Conservation (phyloP, 2,329 filamentous ascomycete genomes). For the Stachybotrys chartarum region DNA sequence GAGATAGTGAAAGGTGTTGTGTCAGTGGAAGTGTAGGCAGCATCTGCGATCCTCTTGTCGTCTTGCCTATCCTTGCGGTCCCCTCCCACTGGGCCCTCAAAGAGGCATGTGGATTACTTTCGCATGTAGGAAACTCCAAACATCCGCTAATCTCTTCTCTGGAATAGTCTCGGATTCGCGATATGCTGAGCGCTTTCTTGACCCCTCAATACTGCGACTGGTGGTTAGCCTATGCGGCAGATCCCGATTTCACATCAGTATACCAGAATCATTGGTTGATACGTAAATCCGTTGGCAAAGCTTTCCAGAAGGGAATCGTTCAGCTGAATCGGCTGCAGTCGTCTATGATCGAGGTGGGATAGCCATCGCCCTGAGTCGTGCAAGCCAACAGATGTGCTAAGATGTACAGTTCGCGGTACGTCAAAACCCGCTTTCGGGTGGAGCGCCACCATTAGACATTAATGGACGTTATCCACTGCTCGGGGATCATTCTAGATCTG, state of each 20-base stretch:
- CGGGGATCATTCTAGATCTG: slow-evolving; percentile 21
- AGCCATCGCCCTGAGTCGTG: too few relatives aligned
- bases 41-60: slow-evolving; percentile 3
- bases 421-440: too few relatives aligned
- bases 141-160: neutral
- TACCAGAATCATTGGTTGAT: slow-evolving; percentile 20
- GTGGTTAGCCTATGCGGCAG: slow-evolving; percentile 18
- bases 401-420: too few relatives aligned
- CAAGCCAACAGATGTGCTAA: too few relatives aligned
- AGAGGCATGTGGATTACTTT: neutral
- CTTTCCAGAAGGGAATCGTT: slow-evolving; percentile 14
- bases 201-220: slow-evolving; percentile 18
- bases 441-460: too few relatives aligned
- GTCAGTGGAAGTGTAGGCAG: slow-evolving; percentile 5
- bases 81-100: slow-evolving; percentile 3
- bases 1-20: slow-evolving; percentile 7
- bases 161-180: slow-evolving; percentile 1
- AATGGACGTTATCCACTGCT: slow-evolving; percentile 16
- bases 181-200: slow-evolving; percentile 20
- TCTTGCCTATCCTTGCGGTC: slow-evolving; percentile 2
- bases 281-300: slow-evolving; percentile 13
- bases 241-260: slow-evolving; percentile 5
- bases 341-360: slow-evolving; percentile 20
- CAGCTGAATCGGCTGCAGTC: slow-evolving; percentile 13
- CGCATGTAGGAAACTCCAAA: too few relatives aligned